Base-by-base conservation (phyloP, 2,329 filamentous ascomycete species). In the Aspergillus melleus region DNA sequence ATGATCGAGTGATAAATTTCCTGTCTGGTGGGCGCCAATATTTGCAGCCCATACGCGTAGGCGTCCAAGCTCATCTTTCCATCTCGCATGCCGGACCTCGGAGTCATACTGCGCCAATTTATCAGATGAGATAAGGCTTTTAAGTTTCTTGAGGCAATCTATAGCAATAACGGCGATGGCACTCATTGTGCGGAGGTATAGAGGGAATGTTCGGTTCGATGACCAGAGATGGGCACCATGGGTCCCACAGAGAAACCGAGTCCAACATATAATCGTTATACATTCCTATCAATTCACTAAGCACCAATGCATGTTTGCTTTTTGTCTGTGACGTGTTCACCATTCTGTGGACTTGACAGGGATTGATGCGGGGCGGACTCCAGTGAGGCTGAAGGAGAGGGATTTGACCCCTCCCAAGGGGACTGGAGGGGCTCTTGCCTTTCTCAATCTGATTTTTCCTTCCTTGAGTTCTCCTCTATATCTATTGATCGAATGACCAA, bases 1-100 rank as follows among this genome's bases (percentile, higher is more conserved):
- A 54, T 67, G 66, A 26, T 72, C 70, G 1, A 72, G 61, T 12
- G 70, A 72, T 9, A 59, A 58, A 32, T 62, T 56, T 1, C 68
- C 69, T 1, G 6, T 49, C 51, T 67, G 66, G 57, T 69, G 68
- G 16, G 70, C 70, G 12, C 70, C 70, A 39, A 70, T 67, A 51
- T 73, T 72, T 2, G 54, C 64, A 24, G 64, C 63, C 70, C 70
- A 73, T 20, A 69, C 47, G 4, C 58, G 36, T 4, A 63, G 39
- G 2, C 61, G 52, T 9, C 58, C 61, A n/a, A 63, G 55, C 49
- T 63, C 61, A 46, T 63, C 61, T 11, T 53, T 22, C 61, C 61
- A 63, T 6, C 14, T 16, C 2, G 36, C 36, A 1, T 42, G 16
- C 14, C 6, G 56, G 14, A 42, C 36, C 12, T 39, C 36, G 4